Evolutionary conservation across 208 protist species (phyloP), one percentile per base, ranked within the genome.

Genomic region (Sergeia podlipaevii): DNA sequence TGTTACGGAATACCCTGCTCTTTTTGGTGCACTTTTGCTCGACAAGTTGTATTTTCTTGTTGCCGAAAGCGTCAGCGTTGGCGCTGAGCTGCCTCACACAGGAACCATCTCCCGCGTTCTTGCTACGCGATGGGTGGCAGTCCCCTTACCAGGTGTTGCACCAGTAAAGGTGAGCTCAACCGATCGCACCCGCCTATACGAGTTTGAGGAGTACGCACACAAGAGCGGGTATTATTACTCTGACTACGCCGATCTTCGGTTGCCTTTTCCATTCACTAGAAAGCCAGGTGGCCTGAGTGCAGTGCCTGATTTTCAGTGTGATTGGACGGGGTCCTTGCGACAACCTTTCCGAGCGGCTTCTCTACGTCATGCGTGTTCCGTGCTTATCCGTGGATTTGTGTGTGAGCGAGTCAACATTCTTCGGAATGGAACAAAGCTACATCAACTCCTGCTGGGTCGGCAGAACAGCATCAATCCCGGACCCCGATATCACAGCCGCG

Each of bases 401-500:
- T 73, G 67, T 10, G 82, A 79, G 52, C 77, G 64, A 8, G 54
- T 71, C 1, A 66, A 77, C 18, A 26, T 37, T 2, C 50, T 89
- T 18, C 68, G 74, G 28, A 71, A 80, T 30, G 65, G 56, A 32
- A 61, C 52, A 59, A 49, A 76, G 43, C 65, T 95, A 21, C 78
- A 86, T 58, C 26, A 90, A 0, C 37, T 90, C 33, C 67, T 95
- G 0, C 38, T 89, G 6, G 88, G 88, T 10, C 50, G 79, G 8
- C 83, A 95, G 54, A 91, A 77, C 55, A 71, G 86, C 59, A 42
- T 80, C 18, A 95, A 95, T 61, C 88, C 88, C 0, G 88, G 83
- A 0, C 88, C 88, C 2, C 72, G 88, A 4, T 95, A 90, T 52
- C 60, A 85, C 32, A 80, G 88, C 23, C 68, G 88, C 11, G 88